Evolutionary conservation across 2,329 filamentous ascomycete species (phyloP).

Genomic region (Ilyonectria sp.): DNA sequence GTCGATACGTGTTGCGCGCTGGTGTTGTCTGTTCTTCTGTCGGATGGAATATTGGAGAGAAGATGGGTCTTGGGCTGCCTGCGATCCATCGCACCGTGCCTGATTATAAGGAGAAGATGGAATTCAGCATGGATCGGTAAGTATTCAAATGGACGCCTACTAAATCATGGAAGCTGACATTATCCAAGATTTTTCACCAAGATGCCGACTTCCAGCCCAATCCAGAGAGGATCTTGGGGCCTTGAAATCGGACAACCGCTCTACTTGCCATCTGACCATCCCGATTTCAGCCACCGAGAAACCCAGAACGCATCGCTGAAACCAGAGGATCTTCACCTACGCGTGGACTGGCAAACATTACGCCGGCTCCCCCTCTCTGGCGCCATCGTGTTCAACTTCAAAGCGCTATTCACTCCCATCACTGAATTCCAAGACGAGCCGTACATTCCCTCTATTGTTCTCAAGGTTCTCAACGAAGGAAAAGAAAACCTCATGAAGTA

Average conservation of each 20-base stretch:
- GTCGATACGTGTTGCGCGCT: constrained; percentile 81
- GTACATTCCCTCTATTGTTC: constrained; percentile 77
- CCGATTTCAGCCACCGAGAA: constrained; percentile 72
- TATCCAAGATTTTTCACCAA: constrained; percentile 81
- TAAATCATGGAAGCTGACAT: background rate
- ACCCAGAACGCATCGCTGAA: constrained; percentile 70
- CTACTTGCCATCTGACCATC: constrained; percentile 80
- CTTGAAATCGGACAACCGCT: constrained; percentile 83
- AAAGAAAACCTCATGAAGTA: constrained; percentile 82
- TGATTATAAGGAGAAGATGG: constrained; percentile 90
- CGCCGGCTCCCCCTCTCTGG: constrained; percentile 83
- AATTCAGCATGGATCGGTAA: constrained; percentile 87
- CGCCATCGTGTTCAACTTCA: constrained; percentile 89
- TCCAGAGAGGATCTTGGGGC: constrained; percentile 89
- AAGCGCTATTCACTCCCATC: constrained; percentile 85
- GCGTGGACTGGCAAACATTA: constrained; percentile 92
- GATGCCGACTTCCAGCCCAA: constrained; percentile 80
- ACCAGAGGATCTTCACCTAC: constrained; percentile 74
- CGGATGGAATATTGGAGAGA: constrained; percentile 83
- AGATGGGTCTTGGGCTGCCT: constrained; percentile 79
- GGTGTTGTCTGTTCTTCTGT: constrained; percentile 85
- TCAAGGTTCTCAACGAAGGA: constrained; percentile 72
- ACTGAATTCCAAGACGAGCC: constrained; percentile 79
- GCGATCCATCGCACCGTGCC: constrained; percentile 83
- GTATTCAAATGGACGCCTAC: constrained; percentile 34